Evolutionary conservation across 192 early-diverging fungal species (phyloP).

Genomic region (Spinellus fusiger): DNA sequence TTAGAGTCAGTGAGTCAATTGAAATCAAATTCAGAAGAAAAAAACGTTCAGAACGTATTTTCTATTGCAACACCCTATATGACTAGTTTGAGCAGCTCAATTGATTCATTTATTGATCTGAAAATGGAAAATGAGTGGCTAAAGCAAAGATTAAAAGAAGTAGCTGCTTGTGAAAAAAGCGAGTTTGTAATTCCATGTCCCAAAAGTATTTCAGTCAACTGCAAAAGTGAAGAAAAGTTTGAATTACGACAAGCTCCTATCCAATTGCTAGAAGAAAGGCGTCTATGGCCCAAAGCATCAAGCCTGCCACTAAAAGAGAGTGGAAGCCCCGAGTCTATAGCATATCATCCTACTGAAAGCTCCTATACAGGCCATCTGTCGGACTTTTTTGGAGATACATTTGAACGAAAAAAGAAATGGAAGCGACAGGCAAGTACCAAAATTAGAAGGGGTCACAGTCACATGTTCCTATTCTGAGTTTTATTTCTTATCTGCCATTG

Average conservation of each 20-base stretch:
- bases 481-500: not conserved
- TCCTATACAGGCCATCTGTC: not conserved
- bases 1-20: slow-evolving; percentile 39
- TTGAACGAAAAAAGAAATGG: slow-evolving; percentile 12
- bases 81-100: slow-evolving; percentile 23
- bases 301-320: no score
- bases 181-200: not conserved
- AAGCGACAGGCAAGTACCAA: slow-evolving; percentile 17
- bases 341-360: not conserved
- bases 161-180: not conserved
- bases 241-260: no score
- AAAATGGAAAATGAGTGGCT: slow-evolving; percentile 44
- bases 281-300: no score
- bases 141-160: slow-evolving; percentile 18
- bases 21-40: slow-evolving; percentile 8
- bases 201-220: no score
- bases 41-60: slow-evolving; percentile 25
- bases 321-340: not conserved
- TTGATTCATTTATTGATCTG: slow-evolving; percentile 42
- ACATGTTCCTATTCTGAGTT: not conserved
- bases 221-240: no score
- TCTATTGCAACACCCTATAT: slow-evolving; percentile 40
- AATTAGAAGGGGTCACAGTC: not conserved
- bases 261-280: no score
- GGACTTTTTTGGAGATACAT: not conserved